phyloP scores from a whole-genome alignment of 495 filamentous ascomycete species.

The Tirmania nivea region DNA sequence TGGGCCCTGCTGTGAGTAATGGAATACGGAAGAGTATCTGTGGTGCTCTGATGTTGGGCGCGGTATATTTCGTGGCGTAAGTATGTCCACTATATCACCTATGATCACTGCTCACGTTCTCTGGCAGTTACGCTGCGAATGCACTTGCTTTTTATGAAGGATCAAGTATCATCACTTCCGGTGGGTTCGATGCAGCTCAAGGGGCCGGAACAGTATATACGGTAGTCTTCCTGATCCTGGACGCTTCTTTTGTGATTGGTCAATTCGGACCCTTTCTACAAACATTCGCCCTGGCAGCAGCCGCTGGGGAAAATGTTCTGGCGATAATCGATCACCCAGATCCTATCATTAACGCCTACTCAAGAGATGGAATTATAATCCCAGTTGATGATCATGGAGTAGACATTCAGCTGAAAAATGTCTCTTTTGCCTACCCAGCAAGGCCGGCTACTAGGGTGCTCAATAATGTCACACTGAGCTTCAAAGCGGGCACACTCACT shows the following conservation, averaged over 20 bases:
- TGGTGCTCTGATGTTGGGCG: conserved; percentile 21
- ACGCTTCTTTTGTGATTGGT: conserved; percentile 22
- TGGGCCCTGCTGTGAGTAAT: conserved; percentile 11
- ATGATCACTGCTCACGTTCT: not conserved
- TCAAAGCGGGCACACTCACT: conserved; percentile 36
- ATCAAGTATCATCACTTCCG: conserved; percentile 22
- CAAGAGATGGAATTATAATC: conserved; percentile 17
- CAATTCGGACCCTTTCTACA: conserved; percentile 27
- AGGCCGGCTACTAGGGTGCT: conserved; percentile 34
- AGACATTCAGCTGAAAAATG: conserved; percentile 29
- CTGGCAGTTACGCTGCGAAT: conserved; percentile 24
- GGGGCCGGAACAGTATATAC: conserved; percentile 30
- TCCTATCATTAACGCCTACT: conserved; percentile 20
- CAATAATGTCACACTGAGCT: conserved; percentile 27
- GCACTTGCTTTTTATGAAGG: conserved; percentile 34
- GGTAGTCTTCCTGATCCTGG: conserved; percentile 30
- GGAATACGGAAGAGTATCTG: conserved; percentile 19
- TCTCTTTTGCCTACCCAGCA: conserved; percentile 39
- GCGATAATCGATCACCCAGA: conserved; percentile 26
- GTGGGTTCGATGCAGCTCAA: conserved; percentile 12
- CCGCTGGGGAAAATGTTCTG: conserved; percentile 26
- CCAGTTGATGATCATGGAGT: conserved; percentile 15
- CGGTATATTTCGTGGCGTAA: conserved; percentile 24
- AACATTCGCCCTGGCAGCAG: conserved; percentile 27
- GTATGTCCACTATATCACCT: conserved; percentile 6